Conservation (phyloP, 805 yeast genomes). For the Candida coquimbonensis region DNA sequence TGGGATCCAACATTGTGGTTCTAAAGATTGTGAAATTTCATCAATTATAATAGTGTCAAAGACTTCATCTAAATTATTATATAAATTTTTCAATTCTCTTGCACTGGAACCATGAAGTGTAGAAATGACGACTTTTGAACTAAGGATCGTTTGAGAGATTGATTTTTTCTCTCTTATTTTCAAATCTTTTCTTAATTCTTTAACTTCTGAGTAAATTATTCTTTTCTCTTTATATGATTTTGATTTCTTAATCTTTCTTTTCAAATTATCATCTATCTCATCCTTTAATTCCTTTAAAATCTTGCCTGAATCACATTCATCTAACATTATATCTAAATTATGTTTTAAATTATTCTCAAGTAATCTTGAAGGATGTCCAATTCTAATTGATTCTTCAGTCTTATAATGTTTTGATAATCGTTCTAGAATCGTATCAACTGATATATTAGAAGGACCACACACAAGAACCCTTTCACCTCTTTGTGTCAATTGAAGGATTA, state of each 20-base stretch:
- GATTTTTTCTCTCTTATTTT: slow-evolving; percentile 58
- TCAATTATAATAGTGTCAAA: slow-evolving; percentile 86
- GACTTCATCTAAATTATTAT: slow-evolving; percentile 29
- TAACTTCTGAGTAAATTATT: slow-evolving; percentile 62
- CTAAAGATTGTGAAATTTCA: slow-evolving; percentile 90
- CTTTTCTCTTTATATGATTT: slow-evolving; percentile 58
- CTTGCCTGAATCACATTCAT: slow-evolving; percentile 48
- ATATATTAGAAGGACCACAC: slow-evolving; percentile 90
- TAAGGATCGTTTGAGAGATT: slow-evolving; percentile 47
- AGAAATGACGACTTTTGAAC: slow-evolving; percentile 64
- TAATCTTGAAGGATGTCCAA: slow-evolving; percentile 92
- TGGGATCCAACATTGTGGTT: slow-evolving; percentile 97
- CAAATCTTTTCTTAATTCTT: slow-evolving; percentile 63
- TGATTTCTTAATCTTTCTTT: slow-evolving; percentile 51
- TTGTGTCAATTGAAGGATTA: slow-evolving; percentile 64
- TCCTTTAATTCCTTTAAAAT: slow-evolving; percentile 59
- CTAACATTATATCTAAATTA: slow-evolving; percentile 68
- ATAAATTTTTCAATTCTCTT: slow-evolving; percentile 52
- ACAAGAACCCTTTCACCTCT: slow-evolving; percentile 60
- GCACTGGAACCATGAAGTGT: slow-evolving; percentile 89
- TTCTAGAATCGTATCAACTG: slow-evolving; percentile 88
- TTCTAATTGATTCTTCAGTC: slow-evolving; percentile 54
- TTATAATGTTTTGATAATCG: slow-evolving; percentile 39
- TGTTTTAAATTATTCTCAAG: slow-evolving; percentile 55
- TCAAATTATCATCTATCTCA: slow-evolving; percentile 55